Base-by-base conservation (phyloP, 495 filamentous ascomycete genomes). In the Evansstolkia leycettana region DNA sequence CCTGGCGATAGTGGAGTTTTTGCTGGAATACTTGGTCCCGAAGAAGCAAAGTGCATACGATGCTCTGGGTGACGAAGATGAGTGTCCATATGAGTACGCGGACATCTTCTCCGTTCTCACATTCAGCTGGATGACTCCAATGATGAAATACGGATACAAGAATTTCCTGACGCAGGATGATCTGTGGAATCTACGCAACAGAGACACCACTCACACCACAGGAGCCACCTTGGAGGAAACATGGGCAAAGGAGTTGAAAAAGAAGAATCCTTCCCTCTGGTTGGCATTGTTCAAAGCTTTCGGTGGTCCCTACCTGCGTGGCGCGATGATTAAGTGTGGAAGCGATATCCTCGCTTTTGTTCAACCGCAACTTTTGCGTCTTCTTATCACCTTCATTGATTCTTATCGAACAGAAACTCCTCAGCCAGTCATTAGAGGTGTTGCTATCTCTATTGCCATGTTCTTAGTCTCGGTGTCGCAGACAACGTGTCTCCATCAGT, bases 71-170 rank as follows among this genome's bases (percentile, higher is more conserved):
- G 84, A 90, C 36, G 77, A 84, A 37, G 84, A 87, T 38, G 88
- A 95, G 62, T 96, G 90, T 46, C 92, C 92, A 0, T 78, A 80
- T 23, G 88, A 96, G 64, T 92, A 93, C 60, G 87, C 92, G 15
- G 85, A 88, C 36, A 69, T 96, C 30, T 96, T 96, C 60, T 94
- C 89, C 7, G 75, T 83, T 26, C 73, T 99, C 19, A 93, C 89
- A 7, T 99, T 99, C 54, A 75, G 82, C 38, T 99, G 92, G 92
- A 94, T 99, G 85, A 99, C 92, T 0, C 86, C 89, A 11, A 60
- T 96, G 73, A 99, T 99, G 92, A 86, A 80, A 47, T 77, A 79
- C 60, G 92, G 92, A 12, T 95, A 99, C 58, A 82, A 78, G 46
- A 75, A 86, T 36, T 99, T 72, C 51, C 68, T 99, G 34, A 94